Evolutionary conservation across 306 rosid genomes (phyloP).

Genomic region (Glycine tomentella): DNA sequence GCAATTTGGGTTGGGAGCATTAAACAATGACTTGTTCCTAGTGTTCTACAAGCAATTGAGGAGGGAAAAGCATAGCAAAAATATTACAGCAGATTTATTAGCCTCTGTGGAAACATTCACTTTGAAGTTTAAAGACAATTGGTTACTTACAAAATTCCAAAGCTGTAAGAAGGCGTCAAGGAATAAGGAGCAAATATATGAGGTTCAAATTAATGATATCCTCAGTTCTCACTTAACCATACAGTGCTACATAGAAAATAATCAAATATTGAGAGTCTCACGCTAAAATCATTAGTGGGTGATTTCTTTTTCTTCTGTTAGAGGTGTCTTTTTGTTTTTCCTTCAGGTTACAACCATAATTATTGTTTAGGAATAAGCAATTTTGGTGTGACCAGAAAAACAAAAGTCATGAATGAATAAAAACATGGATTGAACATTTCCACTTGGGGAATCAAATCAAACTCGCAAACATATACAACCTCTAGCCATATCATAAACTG

Average conservation of each 20-base stretch:
- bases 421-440: constrained; percentile 12
- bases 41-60: constrained; percentile 10
- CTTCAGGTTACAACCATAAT: background rate
- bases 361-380: constrained; percentile 25
- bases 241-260: constrained; percentile 17
- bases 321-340: background rate
- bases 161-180: constrained; percentile 2
- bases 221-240: constrained; percentile 6
- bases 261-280: constrained; percentile 7
- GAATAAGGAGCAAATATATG: constrained; percentile 21
- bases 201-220: constrained; percentile 31
- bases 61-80: constrained; percentile 25
- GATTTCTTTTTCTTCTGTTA: background rate
- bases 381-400: constrained; percentile 6
- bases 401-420: background rate
- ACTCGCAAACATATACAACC: background rate
- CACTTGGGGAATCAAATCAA: constrained; percentile 9
- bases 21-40: constrained; percentile 21
- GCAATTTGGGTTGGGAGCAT: constrained; percentile 49
- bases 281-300: background rate
- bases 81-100: constrained; percentile 28
- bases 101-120: constrained; percentile 28
- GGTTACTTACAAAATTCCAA: constrained; percentile 20
- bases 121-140: constrained; percentile 16
- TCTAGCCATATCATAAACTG: constrained; percentile 16